These are phyloP conservation scores for Apophysomyces elegans DNA, from an alignment of 371 early-diverging fungal species.

Conservation along the genomic window DNA sequence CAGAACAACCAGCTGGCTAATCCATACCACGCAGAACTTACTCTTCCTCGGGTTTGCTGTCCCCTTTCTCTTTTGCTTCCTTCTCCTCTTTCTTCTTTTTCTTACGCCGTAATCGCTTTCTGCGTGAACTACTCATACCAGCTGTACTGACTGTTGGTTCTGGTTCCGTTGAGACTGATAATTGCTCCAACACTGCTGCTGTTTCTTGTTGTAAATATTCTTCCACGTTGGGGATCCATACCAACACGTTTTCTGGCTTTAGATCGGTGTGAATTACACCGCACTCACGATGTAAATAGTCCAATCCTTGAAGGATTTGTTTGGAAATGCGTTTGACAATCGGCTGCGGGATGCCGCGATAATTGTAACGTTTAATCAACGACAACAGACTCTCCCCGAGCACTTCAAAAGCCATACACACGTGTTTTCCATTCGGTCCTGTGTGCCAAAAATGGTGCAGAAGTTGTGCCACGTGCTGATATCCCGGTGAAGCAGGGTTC, in stretches of 20 bases:
- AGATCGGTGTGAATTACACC: constrained; percentile 98
- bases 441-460: constrained; percentile 87
- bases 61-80: constrained; percentile 20
- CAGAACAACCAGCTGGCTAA: not conserved
- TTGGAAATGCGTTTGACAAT: constrained; percentile 88
- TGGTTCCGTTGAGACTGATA: not conserved
- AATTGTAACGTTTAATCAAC: constrained; percentile 74
- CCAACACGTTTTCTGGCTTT: constrained; percentile 96
- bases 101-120: constrained; percentile 42
- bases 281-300: constrained; percentile 94
- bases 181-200: constrained; percentile 13
- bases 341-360: constrained; percentile 77
- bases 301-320: constrained; percentile 90
- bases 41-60: constrained; percentile 9
- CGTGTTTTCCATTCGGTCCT: constrained; percentile 93
- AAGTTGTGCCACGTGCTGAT: constrained; percentile 80
- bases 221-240: constrained; percentile 86
- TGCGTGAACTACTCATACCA: constrained; percentile 37
- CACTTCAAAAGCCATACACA: constrained; percentile 98
- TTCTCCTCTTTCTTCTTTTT: constrained; percentile 31
- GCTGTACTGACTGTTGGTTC: constrained; percentile 5
- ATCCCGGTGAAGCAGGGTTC: constrained; percentile 61
- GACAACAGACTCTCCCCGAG: constrained; percentile 93
- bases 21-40: not conserved
- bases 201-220: constrained; percentile 22